These are phyloP conservation scores for Leucogyrophana mollusca DNA, from an alignment of 768 basidiomycete genomes.

Conservation along the genomic window DNA sequence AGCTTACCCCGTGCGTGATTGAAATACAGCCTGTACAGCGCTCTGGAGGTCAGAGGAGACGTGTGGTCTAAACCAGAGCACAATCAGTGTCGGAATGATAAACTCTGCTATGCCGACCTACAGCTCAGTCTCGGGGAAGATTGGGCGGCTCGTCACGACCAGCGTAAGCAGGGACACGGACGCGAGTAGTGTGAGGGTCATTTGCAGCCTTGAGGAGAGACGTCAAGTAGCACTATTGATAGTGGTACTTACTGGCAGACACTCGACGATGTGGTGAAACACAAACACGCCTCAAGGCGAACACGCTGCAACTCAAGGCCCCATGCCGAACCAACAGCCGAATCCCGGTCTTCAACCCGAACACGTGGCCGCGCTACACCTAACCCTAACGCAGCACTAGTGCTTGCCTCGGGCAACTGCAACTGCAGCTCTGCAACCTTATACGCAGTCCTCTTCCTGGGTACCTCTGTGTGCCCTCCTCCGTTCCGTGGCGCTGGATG, in stretches of 20 bases:
- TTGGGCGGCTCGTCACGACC: conserved; percentile 42
- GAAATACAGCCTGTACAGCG: conserved; percentile 35
- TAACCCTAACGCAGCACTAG: too few species aligned
- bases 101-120: conserved; percentile 25
- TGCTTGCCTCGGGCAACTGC: too few species aligned
- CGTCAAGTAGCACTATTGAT: background rate
- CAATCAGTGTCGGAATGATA: background rate
- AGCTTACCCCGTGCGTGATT: conserved; percentile 35
- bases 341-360: too few species aligned
- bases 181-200: conserved; percentile 38
- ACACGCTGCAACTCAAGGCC: conserved; percentile 21
- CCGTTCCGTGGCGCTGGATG: too few species aligned
- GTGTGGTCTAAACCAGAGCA: background rate
- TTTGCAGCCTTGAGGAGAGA: conserved; percentile 8
- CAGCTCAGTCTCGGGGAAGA: conserved; percentile 27
- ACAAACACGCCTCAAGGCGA: conserved; percentile 19
- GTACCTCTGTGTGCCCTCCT: background rate
- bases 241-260: conserved; percentile 7
- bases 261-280: conserved; percentile 10
- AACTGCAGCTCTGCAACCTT: background rate
- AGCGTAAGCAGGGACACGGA: conserved; percentile 41
- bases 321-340: conserved; percentile 14
- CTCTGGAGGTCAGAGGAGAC: conserved; percentile 24
- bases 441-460: background rate
- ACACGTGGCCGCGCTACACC: conserved; percentile 20